Base-by-base conservation (phyloP, 257 asterid genomes). In the Agastache rugosa region DNA sequence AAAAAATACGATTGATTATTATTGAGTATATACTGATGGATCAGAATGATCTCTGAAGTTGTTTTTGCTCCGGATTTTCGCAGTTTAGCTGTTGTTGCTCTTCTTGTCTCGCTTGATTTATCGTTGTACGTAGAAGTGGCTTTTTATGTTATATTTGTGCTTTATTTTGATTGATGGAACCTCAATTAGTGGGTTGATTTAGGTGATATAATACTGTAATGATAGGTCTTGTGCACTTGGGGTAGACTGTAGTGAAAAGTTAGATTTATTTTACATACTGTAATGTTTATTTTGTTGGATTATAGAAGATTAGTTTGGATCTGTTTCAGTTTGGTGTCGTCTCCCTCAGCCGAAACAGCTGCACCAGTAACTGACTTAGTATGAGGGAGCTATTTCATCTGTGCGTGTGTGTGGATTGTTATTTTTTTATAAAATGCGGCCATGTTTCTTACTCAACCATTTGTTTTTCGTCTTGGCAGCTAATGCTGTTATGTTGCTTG, bases 11-110 rank as follows among this genome's bases (percentile, higher is more conserved):
- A 55, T 14, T 71, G 62, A 60, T 64, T 5, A 15, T 20, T 54
- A 25, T 61, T 25, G 39, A 31, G 61, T 53, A 19, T n/a, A 1
- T 58, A 45, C 64, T 63, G 59, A 71, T 69, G 29, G 71, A 83
- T 76, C 79, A 59, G 64, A 69, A 31, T 41, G 74, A 37, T 55
- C 53, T 63, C 23, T 20, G 45, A 29, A 41, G 31, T 34, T 22
- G 25, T 35, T 29, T 48, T 20, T 67, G 17, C 17, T 31, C 63
- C 51, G 74, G 20, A 16, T 39, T 66, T 58, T 4, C 41, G 42
- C 60, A 29, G 20, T 67, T 72, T 41, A 47, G 14, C 58, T 19
- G 67, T 29, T 29, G 50, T 10, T 27, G 6, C 41, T 59, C 41
- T 5, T 41, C 19, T 42, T 27, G 70, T 19, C 58, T 29, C 10